Percentiles rank a stretch among this genome's conserved stretches.
Evolutionary conservation across 768 basidiomycete genomes (phyloP).

Genomic region (Lactarius pseudohatsudake): DNA sequence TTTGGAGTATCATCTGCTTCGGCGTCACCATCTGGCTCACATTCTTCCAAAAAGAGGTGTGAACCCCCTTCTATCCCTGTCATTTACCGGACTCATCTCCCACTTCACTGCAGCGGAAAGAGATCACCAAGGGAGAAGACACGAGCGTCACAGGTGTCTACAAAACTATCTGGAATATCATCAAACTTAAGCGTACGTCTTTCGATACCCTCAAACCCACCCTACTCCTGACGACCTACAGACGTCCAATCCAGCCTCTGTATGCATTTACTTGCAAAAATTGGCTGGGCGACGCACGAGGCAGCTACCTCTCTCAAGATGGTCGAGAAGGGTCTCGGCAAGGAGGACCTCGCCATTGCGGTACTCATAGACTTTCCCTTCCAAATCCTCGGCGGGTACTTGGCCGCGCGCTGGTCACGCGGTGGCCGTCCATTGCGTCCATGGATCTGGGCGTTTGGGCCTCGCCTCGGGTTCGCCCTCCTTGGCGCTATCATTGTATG

Average conservation of each 20-base stretch:
- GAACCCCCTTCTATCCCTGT: constrained; percentile 29
- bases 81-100: not conserved
- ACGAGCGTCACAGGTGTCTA: constrained; percentile 92
- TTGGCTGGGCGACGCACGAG: constrained; percentile 94
- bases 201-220: not conserved
- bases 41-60: constrained; percentile 86
- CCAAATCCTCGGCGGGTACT: constrained; percentile 92
- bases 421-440: constrained; percentile 78
- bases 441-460: constrained; percentile 93
- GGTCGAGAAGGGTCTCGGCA: constrained; percentile 93
- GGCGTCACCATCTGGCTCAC: constrained; percentile 85
- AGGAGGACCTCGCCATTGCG: constrained; percentile 94
- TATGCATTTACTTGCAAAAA: constrained; percentile 87
- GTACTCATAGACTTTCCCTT: constrained; percentile 98
- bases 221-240: constrained; percentile 37
- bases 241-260: constrained; percentile 88
- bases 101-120: constrained; percentile 58
- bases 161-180: constrained; percentile 91
- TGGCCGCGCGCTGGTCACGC: constrained; percentile 88
- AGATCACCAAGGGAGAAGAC: constrained; percentile 69
- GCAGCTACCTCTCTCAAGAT: constrained; percentile 89
- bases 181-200: constrained; percentile 82
- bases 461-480: constrained; percentile 70
- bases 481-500: constrained; percentile 76
- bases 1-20: constrained; percentile 83